Base-by-base conservation (phyloP, 2,329 filamentous ascomycete genomes). In the Fusarium sp. region DNA sequence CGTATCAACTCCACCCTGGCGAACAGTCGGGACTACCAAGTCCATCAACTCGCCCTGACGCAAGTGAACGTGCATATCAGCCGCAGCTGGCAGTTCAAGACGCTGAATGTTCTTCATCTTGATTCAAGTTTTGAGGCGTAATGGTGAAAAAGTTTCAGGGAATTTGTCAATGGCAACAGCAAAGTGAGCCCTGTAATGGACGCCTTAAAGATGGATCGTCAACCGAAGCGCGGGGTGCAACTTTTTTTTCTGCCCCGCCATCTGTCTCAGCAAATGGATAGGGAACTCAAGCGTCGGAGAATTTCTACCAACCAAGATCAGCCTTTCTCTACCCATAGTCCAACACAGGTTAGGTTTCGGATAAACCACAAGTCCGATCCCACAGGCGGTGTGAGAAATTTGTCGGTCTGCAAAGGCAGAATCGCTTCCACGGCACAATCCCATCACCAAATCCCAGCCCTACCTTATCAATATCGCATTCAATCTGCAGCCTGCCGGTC, bases 31-130 rank as follows among this genome's bases (percentile, higher is more conserved):
- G 46, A 81, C 82, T 24, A 87, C 85, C 34, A 84, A 75, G 63
- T 88, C 82, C 85, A 91, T 89, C 84, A 90, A 87, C 62, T 86
- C 83, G 22, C 86, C 91, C 78, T 93, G 88, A 30, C 91, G 88
- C 72, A 93, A 83, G 79, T 93, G 91, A 74, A 93, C 91, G 74
- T 91, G 89, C 80, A 91, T 88, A 79, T 92, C 90, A 55, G 90
- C 90, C 66, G 88, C 83, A 24, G 90, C 85, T 52, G 89, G 88
- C 74, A 92, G 84, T 81, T 88, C 85, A 45, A 86, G 66, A 34
- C 76, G 73, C 38, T 82, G 70, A 22, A 75, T 60, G 24, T 75
- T 67, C 54, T 70, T 71, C 69, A 71, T 71, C 10, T 57, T 56
- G 30, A 4, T n/a, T n/a, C 52, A 25, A 32, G 16, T 40, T 29